Conservation (phyloP, 2,329 filamentous ascomycete genomes). For the Xylaria sp. region DNA sequence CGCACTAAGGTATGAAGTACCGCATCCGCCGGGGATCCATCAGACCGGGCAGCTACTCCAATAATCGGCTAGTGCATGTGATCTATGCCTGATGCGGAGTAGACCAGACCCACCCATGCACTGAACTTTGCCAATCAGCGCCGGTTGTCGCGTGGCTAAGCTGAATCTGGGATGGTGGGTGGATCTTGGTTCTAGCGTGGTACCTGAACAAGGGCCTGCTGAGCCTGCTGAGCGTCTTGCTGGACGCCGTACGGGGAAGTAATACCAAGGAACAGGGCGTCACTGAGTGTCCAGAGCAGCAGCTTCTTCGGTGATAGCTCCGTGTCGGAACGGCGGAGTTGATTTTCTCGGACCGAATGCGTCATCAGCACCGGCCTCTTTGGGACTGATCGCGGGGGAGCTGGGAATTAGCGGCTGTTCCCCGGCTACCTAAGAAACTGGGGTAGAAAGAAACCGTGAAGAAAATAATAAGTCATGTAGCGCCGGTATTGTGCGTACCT, state of each 20-base stretch:
- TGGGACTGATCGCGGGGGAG: conserved; percentile 6
- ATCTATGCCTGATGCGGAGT: not conserved
- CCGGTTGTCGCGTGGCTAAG: not conserved
- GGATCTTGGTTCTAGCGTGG: not conserved
- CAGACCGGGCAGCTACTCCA: not conserved
- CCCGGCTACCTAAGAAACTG: conserved; percentile 1
- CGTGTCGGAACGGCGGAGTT: not conserved
- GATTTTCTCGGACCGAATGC: conserved; percentile 18
- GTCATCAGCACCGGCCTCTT: conserved; percentile 5
- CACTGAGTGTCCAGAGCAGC: not conserved
- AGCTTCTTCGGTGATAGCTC: not conserved
- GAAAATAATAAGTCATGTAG: too few species aligned
- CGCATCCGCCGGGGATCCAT: not conserved
- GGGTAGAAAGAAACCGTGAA: not conserved
- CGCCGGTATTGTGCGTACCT: too few species aligned
- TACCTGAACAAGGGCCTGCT: not conserved
- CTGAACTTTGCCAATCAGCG: not conserved
- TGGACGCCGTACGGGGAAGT: too few species aligned
- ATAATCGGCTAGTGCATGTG: not conserved
- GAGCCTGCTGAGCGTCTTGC: too few species aligned
- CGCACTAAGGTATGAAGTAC: too few species aligned
- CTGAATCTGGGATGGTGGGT: not conserved
- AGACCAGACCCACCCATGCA: not conserved
- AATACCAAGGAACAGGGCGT: not conserved
- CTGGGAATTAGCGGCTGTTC: conserved; percentile 6